phyloP scores from a whole-genome alignment of 805 yeast genomes.

The Zygosaccharomyces bailii region DNA sequence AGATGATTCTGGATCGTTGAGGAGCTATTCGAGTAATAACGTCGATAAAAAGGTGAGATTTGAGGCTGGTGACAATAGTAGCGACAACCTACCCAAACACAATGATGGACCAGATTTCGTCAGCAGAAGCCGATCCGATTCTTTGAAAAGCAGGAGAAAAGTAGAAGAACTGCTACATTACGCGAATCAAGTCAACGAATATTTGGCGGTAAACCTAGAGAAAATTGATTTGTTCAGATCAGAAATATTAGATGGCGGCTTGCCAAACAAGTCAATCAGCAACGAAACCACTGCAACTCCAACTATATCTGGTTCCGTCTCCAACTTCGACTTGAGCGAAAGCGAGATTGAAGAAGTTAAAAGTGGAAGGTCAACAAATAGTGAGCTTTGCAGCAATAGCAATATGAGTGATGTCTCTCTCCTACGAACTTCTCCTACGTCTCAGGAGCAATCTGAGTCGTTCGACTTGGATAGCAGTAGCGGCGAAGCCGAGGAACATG shows the following conservation, averaged over 20 bases:
- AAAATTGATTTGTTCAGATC: conserved; percentile 26
- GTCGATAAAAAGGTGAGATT: conserved; percentile 22
- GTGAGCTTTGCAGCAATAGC: conserved; percentile 2
- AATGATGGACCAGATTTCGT: neutral
- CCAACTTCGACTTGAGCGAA: conserved; percentile 34
- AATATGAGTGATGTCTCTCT: neutral
- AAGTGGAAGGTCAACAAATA: conserved; percentile 1
- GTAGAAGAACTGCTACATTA: conserved; percentile 32
- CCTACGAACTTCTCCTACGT: neutral
- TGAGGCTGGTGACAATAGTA: conserved; percentile 11
- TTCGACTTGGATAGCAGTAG: neutral
- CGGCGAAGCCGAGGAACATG: neutral
- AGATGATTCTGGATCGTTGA: conserved; percentile 13
- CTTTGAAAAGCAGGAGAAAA: conserved; percentile 14
- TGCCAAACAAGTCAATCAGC: conserved; percentile 16
- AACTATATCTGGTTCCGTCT: conserved; percentile 25
- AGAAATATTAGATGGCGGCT: conserved; percentile 13
- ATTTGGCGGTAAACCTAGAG: conserved; percentile 26
- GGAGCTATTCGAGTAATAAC: conserved; percentile 7
- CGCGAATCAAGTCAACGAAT: conserved; percentile 30
- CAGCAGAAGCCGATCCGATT: conserved; percentile 9
- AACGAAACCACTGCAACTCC: conserved; percentile 19
- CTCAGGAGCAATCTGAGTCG: neutral
- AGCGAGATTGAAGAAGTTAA: conserved; percentile 17
- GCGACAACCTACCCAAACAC: neutral